Evolutionary conservation across 768 basidiomycete genomes (phyloP), one percentile per base, ranked within the genome.

Genomic region (Rhizopogon vulgaris): DNA sequence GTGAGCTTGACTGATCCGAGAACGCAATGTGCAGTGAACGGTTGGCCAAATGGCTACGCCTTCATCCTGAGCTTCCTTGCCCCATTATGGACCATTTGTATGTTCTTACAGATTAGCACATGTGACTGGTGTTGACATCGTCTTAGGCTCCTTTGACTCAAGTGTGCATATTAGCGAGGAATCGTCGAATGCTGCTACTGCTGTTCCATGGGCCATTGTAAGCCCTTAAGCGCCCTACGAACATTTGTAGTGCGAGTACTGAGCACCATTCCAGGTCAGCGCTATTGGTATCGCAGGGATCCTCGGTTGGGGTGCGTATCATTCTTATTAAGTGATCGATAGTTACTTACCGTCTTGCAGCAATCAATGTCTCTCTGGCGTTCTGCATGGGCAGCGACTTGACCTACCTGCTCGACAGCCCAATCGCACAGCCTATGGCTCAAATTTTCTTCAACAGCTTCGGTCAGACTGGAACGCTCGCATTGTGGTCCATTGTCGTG

Each of bases 371-470:
- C 15, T 58, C 75, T 11, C 65, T 83, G 4, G 71, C 79, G 0
- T 79, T 84, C 55, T 79, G 74, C 61, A 82, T 83, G 79, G 82
- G 82, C 27, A 68, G 62, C 0, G 75, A 83, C 53, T 53, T 81
- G 12, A 60, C 70, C n/a, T 60, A 58, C 28, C 68, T 81, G 8
- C 57, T 73, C 53, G 57, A 59, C 39, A 70, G 67, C 34, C 59
- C 67, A 2, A 63, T 69, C 48, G 70, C 66, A 32, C 78, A 79
- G 45, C 77, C 77, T 4, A 73, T 79, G 68, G 75, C 78, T 28
- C 60, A 71, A 49, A 72, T 73, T 2, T 64, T 72, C 42, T 63
- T 66, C 40, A 68, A 71, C 37, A 72, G 75, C 53, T 67, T 78
- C 49, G 77, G 76, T 28, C 61, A 63, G 47, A 70, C 63, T 4